A percentile compares a stretch with the other conserved stretches of the same genome.
Conservation (phyloP, 768 basidiomycete genomes). For the Mycena haematopus region DNA sequence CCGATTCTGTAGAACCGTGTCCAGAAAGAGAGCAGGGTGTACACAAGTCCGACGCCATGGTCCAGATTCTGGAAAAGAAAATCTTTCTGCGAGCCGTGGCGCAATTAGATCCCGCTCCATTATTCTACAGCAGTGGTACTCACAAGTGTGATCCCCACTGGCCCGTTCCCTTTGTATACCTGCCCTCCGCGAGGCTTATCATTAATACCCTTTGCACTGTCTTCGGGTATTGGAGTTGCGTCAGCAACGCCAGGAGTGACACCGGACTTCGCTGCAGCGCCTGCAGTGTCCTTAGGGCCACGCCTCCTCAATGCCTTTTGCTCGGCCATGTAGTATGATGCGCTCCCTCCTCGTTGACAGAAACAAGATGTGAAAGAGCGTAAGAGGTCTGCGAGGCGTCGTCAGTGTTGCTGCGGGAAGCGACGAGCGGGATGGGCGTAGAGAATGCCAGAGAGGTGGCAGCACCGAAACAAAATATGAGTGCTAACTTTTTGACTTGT, state of each 20-base stretch:
- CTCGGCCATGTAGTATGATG: constrained; percentile 6
- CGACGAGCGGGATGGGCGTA: not conserved
- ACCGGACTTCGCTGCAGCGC: not conserved
- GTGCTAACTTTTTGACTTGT: constrained; percentile 10
- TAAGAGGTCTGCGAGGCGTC: constrained; percentile 19
- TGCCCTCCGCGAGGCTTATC: constrained; percentile 16
- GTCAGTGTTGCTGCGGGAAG: constrained; percentile 1
- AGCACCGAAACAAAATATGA: not conserved
- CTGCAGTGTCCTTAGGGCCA: constrained; percentile 4
- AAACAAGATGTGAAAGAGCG: constrained; percentile 21
- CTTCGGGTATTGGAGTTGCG: constrained; percentile 6
- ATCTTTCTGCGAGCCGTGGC: constrained; percentile 58
- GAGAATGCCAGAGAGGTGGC: not conserved
- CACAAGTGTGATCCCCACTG: constrained; percentile 36
- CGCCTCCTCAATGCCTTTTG: constrained; percentile 9
- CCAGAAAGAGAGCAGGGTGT: constrained; percentile 94
- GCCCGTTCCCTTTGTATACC: constrained; percentile 4
- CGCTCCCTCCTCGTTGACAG: not conserved
- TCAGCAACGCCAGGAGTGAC: not conserved
- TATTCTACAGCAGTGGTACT: constrained; percentile 32
- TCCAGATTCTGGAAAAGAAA: constrained; percentile 81
- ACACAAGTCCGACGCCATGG: constrained; percentile 78
- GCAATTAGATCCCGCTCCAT: not conserved
- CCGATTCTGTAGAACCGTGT: constrained; percentile 96
- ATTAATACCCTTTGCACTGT: constrained; percentile 9